Percentiles rank a stretch among this genome's conserved stretches.
phyloP scores from a whole-genome alignment of 805 yeast species.

The Maudiozyma turicensis region DNA sequence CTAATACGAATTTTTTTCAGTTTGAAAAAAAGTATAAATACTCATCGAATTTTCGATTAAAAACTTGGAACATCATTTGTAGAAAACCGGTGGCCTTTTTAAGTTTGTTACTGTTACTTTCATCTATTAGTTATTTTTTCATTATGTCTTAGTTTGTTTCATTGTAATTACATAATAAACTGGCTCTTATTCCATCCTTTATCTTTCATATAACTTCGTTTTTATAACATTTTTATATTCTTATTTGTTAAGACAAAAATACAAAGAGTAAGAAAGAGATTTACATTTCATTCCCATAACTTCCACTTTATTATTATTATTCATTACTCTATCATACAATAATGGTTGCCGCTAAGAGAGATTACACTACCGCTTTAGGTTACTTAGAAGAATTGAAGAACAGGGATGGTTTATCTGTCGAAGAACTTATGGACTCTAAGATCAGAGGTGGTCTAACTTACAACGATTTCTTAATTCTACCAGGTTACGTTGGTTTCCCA shows the following conservation, averaged over 20 bases:
- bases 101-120: not conserved
- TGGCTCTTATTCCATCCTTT: not conserved
- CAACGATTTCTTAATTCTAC: constrained; percentile 90
- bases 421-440: constrained; percentile 80
- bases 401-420: constrained; percentile 80
- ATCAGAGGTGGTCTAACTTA: constrained; percentile 93
- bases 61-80: not conserved
- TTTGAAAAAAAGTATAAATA: constrained; percentile 5
- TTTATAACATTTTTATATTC: not conserved
- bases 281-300: not conserved
- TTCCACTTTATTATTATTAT: not conserved
- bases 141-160: not conserved
- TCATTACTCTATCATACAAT: not conserved
- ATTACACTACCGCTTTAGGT: constrained; percentile 54
- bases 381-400: constrained; percentile 53
- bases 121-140: not conserved
- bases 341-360: constrained; percentile 25
- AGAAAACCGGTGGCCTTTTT: not conserved
- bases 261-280: not conserved
- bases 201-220: not conserved
- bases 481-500: constrained; percentile 89
- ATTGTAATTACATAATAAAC: not conserved
- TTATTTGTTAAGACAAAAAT: not conserved
- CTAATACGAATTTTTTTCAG: not conserved
- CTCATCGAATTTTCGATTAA: constrained; percentile 1